Conservation (phyloP, 2,329 filamentous ascomycete species). For the Ophiostoma piceae region DNA sequence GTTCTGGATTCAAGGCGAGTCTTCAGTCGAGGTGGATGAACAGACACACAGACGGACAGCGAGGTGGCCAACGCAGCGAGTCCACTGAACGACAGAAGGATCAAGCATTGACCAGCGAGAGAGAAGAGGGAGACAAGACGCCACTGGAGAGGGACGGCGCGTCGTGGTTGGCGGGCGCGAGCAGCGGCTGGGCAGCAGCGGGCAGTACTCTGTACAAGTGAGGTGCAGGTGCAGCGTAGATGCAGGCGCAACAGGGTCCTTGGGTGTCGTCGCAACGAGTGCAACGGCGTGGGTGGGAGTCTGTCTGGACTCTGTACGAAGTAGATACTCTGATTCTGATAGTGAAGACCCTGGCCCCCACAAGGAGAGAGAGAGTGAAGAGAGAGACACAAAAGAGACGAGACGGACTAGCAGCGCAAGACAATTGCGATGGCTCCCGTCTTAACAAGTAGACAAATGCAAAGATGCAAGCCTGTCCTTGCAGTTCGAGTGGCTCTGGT, state of each 20-base stretch:
- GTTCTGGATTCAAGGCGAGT: neutral
- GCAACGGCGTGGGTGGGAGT: slow-evolving; percentile 18
- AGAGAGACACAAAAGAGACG: neutral
- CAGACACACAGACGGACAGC: neutral
- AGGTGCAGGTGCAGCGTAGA: neutral
- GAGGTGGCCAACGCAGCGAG: slow-evolving; percentile 13
- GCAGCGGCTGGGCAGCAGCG: slow-evolving; percentile 18
- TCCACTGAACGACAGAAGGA: slow-evolving; percentile 3
- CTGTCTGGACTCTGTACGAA: too few relatives aligned
- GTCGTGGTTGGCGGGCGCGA: slow-evolving; percentile 24
- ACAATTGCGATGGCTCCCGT: slow-evolving; percentile 11
- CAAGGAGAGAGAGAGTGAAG: neutral
- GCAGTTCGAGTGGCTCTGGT: neutral
- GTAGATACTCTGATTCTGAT: neutral
- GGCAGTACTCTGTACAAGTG: neutral
- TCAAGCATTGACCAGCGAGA: slow-evolving; percentile 2
- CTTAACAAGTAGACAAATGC: slow-evolving; percentile 8
- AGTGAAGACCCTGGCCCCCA: neutral
- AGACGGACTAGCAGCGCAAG: slow-evolving; percentile 1
- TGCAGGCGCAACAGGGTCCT: slow-evolving; percentile 13
- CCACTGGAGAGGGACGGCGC: slow-evolving; percentile 22
- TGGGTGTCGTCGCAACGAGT: slow-evolving; percentile 15
- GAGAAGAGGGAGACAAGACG: neutral
- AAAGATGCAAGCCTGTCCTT: slow-evolving; percentile 2
- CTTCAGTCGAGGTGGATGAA: neutral